phyloP scores from a whole-genome alignment of 164 flowering plant genomes.

The Kingdonia uniflora region DNA sequence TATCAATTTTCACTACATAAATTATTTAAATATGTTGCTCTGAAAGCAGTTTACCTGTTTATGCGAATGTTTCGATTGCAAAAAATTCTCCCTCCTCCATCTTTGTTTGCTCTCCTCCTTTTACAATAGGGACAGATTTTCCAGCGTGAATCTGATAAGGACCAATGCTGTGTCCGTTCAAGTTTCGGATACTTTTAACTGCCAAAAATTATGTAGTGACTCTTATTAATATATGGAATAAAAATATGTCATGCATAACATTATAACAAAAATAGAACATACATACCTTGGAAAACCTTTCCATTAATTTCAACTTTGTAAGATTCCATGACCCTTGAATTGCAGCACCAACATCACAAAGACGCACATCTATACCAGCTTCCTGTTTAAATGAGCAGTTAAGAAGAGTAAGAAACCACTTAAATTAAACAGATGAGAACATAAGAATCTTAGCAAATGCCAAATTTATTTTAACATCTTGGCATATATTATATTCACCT shows the following conservation, averaged over 20 bases:
- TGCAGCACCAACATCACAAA: conserved; percentile 98
- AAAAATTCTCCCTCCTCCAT: conserved; percentile 99
- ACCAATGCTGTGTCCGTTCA: conserved; percentile 98
- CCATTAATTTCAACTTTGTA: conserved; percentile 98
- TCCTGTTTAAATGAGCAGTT: conserved; percentile 34
- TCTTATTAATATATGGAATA: neutral
- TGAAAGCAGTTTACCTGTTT: conserved; percentile 50
- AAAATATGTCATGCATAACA: neutral
- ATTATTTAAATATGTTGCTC: no score
- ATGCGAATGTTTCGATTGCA: conserved; percentile 95
- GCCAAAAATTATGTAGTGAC: conserved; percentile 9
- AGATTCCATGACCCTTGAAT: conserved; percentile 98
- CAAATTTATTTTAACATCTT: no score
- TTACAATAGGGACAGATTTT: conserved; percentile 96
- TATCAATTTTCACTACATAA: no score
- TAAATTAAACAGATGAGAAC: no score
- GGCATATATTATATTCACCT: no score
- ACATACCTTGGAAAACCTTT: conserved; percentile 74
- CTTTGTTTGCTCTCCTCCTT: conserved; percentile 98
- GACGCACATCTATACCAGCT: conserved; percentile 96
- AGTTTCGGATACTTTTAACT: conserved; percentile 94
- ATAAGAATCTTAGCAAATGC: no score
- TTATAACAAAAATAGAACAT: neutral
- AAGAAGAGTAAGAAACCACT: neutral
- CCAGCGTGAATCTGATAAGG: conserved; percentile 96